These are phyloP conservation scores for Penicillium cataractarum DNA, from an alignment of 495 filamentous ascomycete genomes.

Conservation along the genomic window DNA sequence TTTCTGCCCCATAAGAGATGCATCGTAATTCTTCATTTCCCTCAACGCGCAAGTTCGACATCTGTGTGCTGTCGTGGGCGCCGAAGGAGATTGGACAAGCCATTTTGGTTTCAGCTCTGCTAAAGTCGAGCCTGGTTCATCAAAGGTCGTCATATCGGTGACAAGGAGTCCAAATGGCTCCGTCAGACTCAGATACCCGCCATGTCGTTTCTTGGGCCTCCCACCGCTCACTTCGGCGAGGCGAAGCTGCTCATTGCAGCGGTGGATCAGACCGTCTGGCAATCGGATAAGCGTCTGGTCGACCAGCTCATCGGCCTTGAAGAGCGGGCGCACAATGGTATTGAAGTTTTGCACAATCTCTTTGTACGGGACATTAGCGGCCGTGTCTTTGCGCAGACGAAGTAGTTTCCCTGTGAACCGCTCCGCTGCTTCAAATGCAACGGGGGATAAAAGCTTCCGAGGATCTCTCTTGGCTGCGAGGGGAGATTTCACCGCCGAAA, in stretches of 20 bases:
- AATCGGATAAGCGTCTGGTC: slow-evolving; percentile 61
- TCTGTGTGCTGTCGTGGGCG: slow-evolving; percentile 62
- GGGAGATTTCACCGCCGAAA: slow-evolving; percentile 31
- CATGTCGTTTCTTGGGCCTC: slow-evolving; percentile 52
- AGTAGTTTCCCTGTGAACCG: slow-evolving; percentile 57
- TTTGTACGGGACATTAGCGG: slow-evolving; percentile 55
- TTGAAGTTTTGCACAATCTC: slow-evolving; percentile 63
- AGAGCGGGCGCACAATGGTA: slow-evolving; percentile 58
- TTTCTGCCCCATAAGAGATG: slow-evolving; percentile 23
- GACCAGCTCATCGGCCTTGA: slow-evolving; percentile 60
- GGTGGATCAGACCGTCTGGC: slow-evolving; percentile 44
- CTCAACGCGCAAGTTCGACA: slow-evolving; percentile 88
- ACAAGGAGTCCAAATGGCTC: slow-evolving; percentile 71
- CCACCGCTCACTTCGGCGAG: slow-evolving; percentile 33
- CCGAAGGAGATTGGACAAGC: slow-evolving; percentile 81
- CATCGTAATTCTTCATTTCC: slow-evolving; percentile 55
- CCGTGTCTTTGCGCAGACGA: slow-evolving; percentile 65
- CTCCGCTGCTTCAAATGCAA: slow-evolving; percentile 13
- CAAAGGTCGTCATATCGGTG: slow-evolving; percentile 72
- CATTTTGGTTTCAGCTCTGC: slow-evolving; percentile 96
- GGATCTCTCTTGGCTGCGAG: slow-evolving; percentile 18
- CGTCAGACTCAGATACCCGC: slow-evolving; percentile 60
- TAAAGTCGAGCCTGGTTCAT: slow-evolving; percentile 47
- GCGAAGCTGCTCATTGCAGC: slow-evolving; percentile 56
- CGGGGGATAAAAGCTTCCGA: not conserved